These are phyloP conservation scores for Naganishia vishniacii DNA, from an alignment of 768 basidiomycete species.

Conservation along the genomic window DNA sequence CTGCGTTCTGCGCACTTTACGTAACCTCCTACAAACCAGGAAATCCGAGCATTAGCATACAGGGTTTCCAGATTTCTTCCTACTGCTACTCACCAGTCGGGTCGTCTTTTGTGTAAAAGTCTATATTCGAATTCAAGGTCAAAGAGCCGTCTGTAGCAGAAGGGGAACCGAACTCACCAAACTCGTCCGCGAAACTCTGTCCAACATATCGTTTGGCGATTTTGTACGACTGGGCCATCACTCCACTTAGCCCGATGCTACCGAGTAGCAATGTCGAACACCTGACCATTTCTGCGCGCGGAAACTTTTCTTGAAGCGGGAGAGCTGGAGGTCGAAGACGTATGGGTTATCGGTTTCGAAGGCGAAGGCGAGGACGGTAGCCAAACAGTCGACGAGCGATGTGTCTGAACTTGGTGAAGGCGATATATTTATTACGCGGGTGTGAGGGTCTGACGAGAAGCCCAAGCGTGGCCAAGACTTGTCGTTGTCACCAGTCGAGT, in stretches of 20 bases:
- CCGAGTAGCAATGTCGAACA: conserved; percentile 2
- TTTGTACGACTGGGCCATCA: conserved; percentile 26
- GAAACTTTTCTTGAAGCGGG: neutral
- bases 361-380: too few relatives aligned
- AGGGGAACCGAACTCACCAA: conserved; percentile 29
- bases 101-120: conserved; percentile 43
- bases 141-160: neutral
- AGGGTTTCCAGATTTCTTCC: neutral
- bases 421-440: too few relatives aligned
- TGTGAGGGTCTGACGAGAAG: too few relatives aligned
- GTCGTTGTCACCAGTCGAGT: too few relatives aligned
- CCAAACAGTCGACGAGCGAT: too few relatives aligned
- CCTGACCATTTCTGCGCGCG: neutral
- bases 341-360: too few relatives aligned
- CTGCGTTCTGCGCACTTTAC: conserved; percentile 26
- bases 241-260: neutral
- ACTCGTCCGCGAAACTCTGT: conserved; percentile 38
- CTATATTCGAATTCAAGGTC: conserved; percentile 26
- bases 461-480: too few relatives aligned
- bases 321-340: neutral
- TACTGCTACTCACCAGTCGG: conserved; percentile 33
- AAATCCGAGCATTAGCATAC: neutral
- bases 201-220: conserved; percentile 44
- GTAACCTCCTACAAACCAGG: conserved; percentile 5
- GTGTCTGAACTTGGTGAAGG: too few relatives aligned